Evolutionary conservation across 352 stramenopile genomes (phyloP).

Genomic region (Phytophthora capsici): DNA sequence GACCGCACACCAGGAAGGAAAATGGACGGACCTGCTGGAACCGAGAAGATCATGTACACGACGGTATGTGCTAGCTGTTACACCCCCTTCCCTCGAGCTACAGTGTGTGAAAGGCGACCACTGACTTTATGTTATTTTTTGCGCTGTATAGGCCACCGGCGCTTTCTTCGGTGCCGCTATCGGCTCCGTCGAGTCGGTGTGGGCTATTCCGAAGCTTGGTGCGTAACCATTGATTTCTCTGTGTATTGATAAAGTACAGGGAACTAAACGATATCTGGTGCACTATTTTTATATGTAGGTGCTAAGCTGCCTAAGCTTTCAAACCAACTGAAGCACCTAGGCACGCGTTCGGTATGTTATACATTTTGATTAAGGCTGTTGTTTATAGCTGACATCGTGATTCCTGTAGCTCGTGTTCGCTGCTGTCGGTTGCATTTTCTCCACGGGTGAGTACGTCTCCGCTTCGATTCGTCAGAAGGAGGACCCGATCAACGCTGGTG

Average conservation of each 20-base stretch:
- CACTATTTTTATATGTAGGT: constrained; percentile 39
- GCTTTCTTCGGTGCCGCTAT: constrained; percentile 79
- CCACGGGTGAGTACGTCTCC: constrained; percentile 70
- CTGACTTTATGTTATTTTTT: constrained; percentile 1
- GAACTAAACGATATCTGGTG: background rate
- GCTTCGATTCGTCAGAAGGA: constrained; percentile 75
- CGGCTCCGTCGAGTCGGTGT: constrained; percentile 86
- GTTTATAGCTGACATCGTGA: constrained; percentile 4
- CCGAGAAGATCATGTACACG: constrained; percentile 82
- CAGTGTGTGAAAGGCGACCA: background rate
- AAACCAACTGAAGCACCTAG: constrained; percentile 82
- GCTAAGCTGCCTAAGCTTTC: constrained; percentile 85
- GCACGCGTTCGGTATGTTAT: constrained; percentile 63
- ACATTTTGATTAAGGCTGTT: background rate
- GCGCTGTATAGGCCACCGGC: constrained; percentile 54
- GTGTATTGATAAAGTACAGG: background rate
- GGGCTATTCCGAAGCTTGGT: constrained; percentile 89
- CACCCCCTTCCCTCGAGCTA: background rate
- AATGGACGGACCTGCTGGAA: constrained; percentile 71
- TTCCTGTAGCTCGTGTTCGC: constrained; percentile 70
- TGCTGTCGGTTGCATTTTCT: constrained; percentile 65
- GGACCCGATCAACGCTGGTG: constrained; percentile 68
- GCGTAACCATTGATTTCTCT: constrained; percentile 10
- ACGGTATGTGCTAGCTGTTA: constrained; percentile 45
- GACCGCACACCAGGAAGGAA: constrained; percentile 29